Percentiles rank a stretch among this genome's conserved stretches.
These are phyloP conservation scores for Hagleromyces aurorensis DNA, from an alignment of 805 yeast genomes.

Conservation along the genomic window DNA sequence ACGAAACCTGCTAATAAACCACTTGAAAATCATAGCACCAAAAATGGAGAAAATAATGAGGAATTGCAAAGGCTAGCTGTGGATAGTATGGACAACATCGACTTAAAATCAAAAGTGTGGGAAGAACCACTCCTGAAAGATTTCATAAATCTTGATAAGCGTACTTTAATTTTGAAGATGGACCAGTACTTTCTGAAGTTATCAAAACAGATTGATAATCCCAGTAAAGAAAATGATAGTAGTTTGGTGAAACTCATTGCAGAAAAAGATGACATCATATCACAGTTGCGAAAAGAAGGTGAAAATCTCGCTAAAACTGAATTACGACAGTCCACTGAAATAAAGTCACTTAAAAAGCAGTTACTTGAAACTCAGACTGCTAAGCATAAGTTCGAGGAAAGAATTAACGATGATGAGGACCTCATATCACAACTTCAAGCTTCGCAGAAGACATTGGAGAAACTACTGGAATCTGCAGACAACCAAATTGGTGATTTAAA, in stretches of 20 bases:
- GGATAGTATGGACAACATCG: background rate
- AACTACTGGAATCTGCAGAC: conserved; percentile 21
- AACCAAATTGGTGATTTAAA: conserved; percentile 10
- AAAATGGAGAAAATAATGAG: background rate
- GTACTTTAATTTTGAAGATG: too few species aligned
- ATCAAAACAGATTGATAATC: conserved; percentile 2
- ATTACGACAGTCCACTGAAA: conserved; percentile 53
- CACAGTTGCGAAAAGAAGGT: conserved; percentile 67
- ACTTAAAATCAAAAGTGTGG: too few species aligned
- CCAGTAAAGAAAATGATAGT: conserved; percentile 8
- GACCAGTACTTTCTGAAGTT: conserved; percentile 3
- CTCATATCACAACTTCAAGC: conserved; percentile 12
- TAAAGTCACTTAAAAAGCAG: conserved; percentile 51
- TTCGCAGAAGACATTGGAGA: conserved; percentile 15
- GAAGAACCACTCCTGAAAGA: too few species aligned
- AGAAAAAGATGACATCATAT: conserved; percentile 49
- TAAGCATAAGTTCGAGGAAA: too few species aligned
- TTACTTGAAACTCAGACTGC: too few species aligned
- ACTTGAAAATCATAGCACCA: background rate
- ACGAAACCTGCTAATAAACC: conserved; percentile 1
- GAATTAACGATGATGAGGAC: conserved; percentile 34
- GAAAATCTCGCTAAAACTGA: conserved; percentile 65
- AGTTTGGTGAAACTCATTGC: conserved; percentile 16
- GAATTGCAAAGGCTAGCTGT: background rate
- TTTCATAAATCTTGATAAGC: too few species aligned